Conservation (phyloP, 805 yeast genomes). For the Candida dendrica region DNA sequence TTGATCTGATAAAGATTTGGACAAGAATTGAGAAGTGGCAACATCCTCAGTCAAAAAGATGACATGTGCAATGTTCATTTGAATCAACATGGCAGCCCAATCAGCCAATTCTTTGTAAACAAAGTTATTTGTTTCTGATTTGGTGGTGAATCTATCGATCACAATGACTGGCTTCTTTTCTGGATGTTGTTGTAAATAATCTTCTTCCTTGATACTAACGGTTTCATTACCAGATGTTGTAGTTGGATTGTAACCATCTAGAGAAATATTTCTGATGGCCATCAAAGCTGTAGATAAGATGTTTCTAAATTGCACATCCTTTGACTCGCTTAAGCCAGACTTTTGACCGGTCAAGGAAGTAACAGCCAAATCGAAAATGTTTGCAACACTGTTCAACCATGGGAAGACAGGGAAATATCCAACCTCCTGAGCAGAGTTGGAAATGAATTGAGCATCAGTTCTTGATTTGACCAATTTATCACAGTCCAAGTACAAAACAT, state of each 20-base stretch:
- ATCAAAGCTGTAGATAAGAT: constrained; percentile 67
- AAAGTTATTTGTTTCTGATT: constrained; percentile 54
- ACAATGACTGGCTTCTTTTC: constrained; percentile 81
- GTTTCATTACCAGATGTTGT: constrained; percentile 24
- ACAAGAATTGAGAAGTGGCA: constrained; percentile 60
- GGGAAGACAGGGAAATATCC: constrained; percentile 95
- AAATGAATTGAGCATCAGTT: constrained; percentile 62
- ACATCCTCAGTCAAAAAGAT: constrained; percentile 82
- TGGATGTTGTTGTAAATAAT: constrained; percentile 78
- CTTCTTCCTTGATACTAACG: constrained; percentile 57
- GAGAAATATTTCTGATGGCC: constrained; percentile 64
- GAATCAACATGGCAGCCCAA: constrained; percentile 79
- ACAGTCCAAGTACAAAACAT: constrained; percentile 71
- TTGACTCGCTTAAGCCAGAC: constrained; percentile 78
- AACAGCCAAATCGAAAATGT: constrained; percentile 74
- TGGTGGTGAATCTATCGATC: constrained; percentile 61
- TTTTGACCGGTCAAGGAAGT: constrained; percentile 93
- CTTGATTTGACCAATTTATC: constrained; percentile 66
- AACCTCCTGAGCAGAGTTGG: constrained; percentile 61
- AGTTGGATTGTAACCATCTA: constrained; percentile 34
- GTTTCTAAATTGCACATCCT: constrained; percentile 73
- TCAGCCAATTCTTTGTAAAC: constrained; percentile 71
- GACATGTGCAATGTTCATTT: constrained; percentile 82
- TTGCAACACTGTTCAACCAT: constrained; percentile 78
- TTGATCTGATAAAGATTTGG: constrained; percentile 75